These are phyloP conservation scores for Borealophlyctis nickersoniae DNA, from an alignment of 192 early-diverging fungal species.

Conservation along the genomic window DNA sequence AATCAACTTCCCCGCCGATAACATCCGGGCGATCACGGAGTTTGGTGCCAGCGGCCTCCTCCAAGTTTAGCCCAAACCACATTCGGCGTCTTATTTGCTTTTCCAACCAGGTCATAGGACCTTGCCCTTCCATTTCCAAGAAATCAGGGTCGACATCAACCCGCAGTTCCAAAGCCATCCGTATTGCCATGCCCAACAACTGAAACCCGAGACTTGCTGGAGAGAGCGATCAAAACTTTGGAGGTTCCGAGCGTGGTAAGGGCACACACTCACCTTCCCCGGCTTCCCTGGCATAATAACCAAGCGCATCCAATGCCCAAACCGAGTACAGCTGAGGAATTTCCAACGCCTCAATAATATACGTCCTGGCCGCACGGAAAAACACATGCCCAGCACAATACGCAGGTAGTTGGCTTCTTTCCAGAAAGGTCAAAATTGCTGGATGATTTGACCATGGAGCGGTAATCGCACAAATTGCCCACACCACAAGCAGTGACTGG, in stretches of 20 bases:
- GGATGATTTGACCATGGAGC: slow-evolving; percentile 24
- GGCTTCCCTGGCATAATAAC: background rate
- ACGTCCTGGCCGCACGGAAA: slow-evolving; percentile 4
- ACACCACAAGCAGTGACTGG: slow-evolving; percentile 6
- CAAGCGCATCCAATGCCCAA: slow-evolving; percentile 10
- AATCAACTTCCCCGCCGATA: background rate
- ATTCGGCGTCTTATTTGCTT: slow-evolving; percentile 38
- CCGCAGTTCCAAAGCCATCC: slow-evolving; percentile 38
- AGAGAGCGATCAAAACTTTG: slow-evolving; percentile 2
- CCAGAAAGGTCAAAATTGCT: background rate
- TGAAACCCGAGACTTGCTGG: background rate
- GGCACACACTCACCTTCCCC: background rate
- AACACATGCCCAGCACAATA: slow-evolving; percentile 14
- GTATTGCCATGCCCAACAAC: slow-evolving; percentile 11
- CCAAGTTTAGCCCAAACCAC: slow-evolving; percentile 28
- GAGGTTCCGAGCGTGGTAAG: background rate
- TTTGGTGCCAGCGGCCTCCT: background rate
- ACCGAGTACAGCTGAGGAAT: slow-evolving; percentile 7
- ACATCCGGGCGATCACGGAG: background rate
- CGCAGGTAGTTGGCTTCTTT: background rate
- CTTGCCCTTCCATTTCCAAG: slow-evolving; percentile 21
- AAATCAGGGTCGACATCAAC: slow-evolving; percentile 36
- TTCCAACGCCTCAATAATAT: slow-evolving; percentile 5
- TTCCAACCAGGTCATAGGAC: slow-evolving; percentile 35
- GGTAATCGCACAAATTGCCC: background rate